A percentile compares a stretch with the other conserved stretches of the same genome.
phyloP scores from a whole-genome alignment of 768 basidiomycete genomes.

The Symmetrospora coprosmae region DNA sequence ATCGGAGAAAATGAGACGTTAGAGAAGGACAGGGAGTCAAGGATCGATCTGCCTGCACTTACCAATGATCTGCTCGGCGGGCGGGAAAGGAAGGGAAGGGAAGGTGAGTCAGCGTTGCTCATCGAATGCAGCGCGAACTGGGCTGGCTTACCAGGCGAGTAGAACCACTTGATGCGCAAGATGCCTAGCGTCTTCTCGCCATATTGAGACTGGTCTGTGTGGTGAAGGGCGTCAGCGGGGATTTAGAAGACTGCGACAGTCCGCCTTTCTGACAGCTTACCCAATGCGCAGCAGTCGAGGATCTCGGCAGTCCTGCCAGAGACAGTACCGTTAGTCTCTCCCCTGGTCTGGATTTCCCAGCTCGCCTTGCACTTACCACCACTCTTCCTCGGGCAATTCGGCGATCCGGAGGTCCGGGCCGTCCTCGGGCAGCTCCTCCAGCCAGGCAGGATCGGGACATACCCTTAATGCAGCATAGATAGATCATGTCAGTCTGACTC shows the following conservation, averaged over 20 bases:
- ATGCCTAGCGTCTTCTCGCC: too few relatives aligned
- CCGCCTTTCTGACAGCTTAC: neutral
- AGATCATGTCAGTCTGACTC: too few relatives aligned
- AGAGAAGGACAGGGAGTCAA: too few relatives aligned
- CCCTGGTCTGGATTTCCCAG: too few relatives aligned
- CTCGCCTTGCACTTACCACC: too few relatives aligned
- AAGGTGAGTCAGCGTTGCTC: neutral
- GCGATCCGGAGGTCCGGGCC: slow-evolving; percentile 2
- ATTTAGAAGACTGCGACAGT: neutral
- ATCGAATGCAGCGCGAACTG: neutral
- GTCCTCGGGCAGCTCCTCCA: slow-evolving; percentile 2
- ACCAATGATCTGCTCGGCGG: slow-evolving; percentile 13
- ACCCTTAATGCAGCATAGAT: too few relatives aligned
- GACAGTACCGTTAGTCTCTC: too few relatives aligned
- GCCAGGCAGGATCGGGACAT: slow-evolving; percentile 8
- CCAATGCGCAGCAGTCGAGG: slow-evolving; percentile 11
- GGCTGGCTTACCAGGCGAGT: neutral
- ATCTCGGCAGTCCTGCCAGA: slow-evolving; percentile 9
- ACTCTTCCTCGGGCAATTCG: slow-evolving; percentile 12
- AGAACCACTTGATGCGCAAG: too few relatives aligned
- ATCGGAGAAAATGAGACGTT: too few relatives aligned
- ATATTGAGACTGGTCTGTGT: neutral
- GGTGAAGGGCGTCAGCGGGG: neutral
- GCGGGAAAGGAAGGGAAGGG: too few relatives aligned
- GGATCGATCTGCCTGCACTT: neutral